Percentiles rank a stretch among this genome's conserved stretches.
phyloP scores from a whole-genome alignment of 2,329 filamentous ascomycete genomes.

The Sclerotiophoma versabilis region DNA sequence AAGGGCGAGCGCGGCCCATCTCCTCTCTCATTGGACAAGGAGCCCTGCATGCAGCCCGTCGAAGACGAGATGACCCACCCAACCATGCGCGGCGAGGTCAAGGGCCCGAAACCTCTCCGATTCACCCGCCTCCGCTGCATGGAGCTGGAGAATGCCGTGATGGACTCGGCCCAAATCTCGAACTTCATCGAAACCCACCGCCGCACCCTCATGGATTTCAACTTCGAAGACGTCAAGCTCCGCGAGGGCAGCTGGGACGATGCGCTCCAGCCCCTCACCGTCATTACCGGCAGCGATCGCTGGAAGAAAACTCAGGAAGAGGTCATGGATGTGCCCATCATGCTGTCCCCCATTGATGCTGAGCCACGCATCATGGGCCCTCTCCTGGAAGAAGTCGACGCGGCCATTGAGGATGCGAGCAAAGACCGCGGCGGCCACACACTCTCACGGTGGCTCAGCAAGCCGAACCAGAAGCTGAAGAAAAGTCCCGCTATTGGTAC shows the following conservation, averaged over 20 bases:
- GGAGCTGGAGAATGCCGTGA: slow-evolving; percentile 73
- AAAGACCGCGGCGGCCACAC: slow-evolving; percentile 32
- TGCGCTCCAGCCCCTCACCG: slow-evolving; percentile 74
- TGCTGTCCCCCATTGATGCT: slow-evolving; percentile 44
- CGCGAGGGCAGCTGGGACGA: slow-evolving; percentile 80
- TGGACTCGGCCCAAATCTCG: slow-evolving; percentile 75
- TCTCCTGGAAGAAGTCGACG: slow-evolving; percentile 42
- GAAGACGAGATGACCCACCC: slow-evolving; percentile 45
- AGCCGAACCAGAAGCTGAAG: slow-evolving; percentile 30
- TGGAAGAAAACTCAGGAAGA: slow-evolving; percentile 52
- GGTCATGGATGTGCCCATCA: slow-evolving; percentile 52
- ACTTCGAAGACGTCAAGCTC: slow-evolving; percentile 78
- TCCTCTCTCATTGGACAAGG: slow-evolving; percentile 72
- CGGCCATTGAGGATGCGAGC: slow-evolving; percentile 33
- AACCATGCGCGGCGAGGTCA: slow-evolving; percentile 39
- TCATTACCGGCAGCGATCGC: slow-evolving; percentile 50
- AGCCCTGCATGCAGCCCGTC: slow-evolving; percentile 70
- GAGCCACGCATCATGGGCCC: slow-evolving; percentile 47
- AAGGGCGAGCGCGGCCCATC: slow-evolving; percentile 74
- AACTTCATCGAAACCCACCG: slow-evolving; percentile 73
- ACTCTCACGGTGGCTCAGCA: slow-evolving; percentile 44
- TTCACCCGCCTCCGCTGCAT: slow-evolving; percentile 74
- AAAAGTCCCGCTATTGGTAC: slow-evolving; percentile 20
- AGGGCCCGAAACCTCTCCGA: slow-evolving; percentile 55
- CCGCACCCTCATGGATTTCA: slow-evolving; percentile 74